Conservation (phyloP, 1,139 yeast genomes). For the Diutina siamensis region DNA sequence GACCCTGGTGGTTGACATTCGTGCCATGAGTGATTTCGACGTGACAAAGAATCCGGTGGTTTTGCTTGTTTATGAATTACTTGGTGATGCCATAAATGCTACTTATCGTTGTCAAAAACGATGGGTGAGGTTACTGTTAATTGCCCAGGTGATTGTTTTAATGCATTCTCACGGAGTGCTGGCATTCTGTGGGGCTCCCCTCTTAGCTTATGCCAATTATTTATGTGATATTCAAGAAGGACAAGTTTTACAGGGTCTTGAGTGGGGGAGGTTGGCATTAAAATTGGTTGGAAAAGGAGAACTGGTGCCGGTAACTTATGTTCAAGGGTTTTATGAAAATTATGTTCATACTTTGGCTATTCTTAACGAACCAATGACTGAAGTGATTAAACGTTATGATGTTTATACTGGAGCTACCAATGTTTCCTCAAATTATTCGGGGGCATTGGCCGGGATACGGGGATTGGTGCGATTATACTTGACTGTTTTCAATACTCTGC, state of each 20-base stretch:
- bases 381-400: slow-evolving; percentile 16
- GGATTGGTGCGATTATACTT: slow-evolving; percentile 1
- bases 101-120: slow-evolving; percentile 19
- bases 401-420: background rate
- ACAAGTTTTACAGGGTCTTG: slow-evolving; percentile 17
- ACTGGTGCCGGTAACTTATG: slow-evolving; percentile 24
- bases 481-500: background rate
- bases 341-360: slow-evolving; percentile 34
- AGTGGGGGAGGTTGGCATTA: slow-evolving; percentile 25
- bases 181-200: slow-evolving; percentile 18
- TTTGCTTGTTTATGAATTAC: slow-evolving; percentile 29
- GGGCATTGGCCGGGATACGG: background rate
- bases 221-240: slow-evolving; percentile 26
- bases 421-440: background rate
- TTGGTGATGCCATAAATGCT: slow-evolving; percentile 29
- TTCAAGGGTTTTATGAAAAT: slow-evolving; percentile 30
- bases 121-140: slow-evolving; percentile 16
- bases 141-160: slow-evolving; percentile 16
- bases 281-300: slow-evolving; percentile 24
- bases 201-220: slow-evolving; percentile 23
- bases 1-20: slow-evolving; percentile 30
- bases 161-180: slow-evolving; percentile 18
- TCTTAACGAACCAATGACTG: slow-evolving; percentile 30
- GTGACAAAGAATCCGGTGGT: slow-evolving; percentile 18
- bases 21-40: slow-evolving; percentile 19